Percentiles rank a stretch among this genome's conserved stretches.
Conservation (phyloP, 176 grass and related monocot genomes). For the Calamus simplicifolius region DNA sequence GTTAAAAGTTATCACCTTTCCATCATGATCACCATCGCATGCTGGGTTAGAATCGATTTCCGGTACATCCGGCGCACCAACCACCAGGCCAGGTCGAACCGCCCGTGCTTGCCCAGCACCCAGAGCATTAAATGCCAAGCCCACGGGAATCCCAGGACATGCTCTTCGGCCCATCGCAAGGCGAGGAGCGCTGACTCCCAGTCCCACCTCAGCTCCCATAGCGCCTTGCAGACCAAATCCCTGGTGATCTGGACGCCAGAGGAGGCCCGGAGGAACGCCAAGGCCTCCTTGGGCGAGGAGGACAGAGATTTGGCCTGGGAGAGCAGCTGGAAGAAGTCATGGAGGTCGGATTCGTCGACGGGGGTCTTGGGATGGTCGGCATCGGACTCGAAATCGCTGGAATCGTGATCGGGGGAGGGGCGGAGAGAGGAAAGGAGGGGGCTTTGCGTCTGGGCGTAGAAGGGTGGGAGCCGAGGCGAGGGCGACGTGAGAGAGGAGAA, state of each 20-base stretch:
- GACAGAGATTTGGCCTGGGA: slow-evolving; percentile 42
- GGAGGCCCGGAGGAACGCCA: slow-evolving; percentile 34
- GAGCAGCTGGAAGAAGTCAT: slow-evolving; percentile 48
- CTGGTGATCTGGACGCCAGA: slow-evolving; percentile 6
- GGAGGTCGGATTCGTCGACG: slow-evolving; percentile 29
- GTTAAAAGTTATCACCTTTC: slow-evolving; percentile 41
- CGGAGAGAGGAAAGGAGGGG: not conserved
- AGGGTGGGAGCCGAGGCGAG: not conserved
- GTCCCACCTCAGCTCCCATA: slow-evolving; percentile 65
- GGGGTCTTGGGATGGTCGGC: slow-evolving; percentile 6
- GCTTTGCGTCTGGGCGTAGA: not conserved
- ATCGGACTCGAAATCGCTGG: slow-evolving; percentile 62
- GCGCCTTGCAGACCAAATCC: slow-evolving; percentile 26
- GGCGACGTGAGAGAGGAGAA: not conserved
- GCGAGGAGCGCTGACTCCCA: slow-evolving; percentile 42
- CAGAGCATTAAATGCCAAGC: slow-evolving; percentile 69
- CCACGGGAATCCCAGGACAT: slow-evolving; percentile 19
- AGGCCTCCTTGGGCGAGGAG: slow-evolving; percentile 39
- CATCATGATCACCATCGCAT: slow-evolving; percentile 68
- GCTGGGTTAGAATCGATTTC: slow-evolving; percentile 48
- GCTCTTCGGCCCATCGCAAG: slow-evolving; percentile 49
- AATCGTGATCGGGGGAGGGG: slow-evolving; percentile 16
- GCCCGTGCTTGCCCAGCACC: slow-evolving; percentile 46
- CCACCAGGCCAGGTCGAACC: slow-evolving; percentile 66
- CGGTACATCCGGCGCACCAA: slow-evolving; percentile 47